Evolutionary conservation across 345 rosid species (phyloP).

Genomic region (Brassica napus): DNA sequence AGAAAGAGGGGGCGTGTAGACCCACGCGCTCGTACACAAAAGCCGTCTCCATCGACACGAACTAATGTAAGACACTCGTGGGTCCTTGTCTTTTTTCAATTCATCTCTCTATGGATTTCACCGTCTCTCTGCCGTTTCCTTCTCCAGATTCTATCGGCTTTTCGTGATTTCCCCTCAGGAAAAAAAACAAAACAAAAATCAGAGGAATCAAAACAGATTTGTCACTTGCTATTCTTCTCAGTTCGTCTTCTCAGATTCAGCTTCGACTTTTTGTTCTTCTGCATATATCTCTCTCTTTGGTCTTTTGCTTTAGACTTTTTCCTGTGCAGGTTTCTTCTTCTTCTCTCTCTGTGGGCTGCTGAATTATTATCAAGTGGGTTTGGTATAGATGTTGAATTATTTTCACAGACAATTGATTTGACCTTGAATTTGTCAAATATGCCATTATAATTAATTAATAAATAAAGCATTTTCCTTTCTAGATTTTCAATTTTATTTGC

Average conservation of each 20-base stretch:
- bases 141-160: constrained; percentile 34
- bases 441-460: neutral
- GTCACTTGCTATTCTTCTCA: constrained; percentile 9
- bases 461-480: neutral
- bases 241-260: too few relatives aligned
- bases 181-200: neutral
- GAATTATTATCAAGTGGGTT: constrained; percentile 28
- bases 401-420: constrained; percentile 30
- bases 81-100: constrained; percentile 36
- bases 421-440: constrained; percentile 36
- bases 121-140: constrained; percentile 30
- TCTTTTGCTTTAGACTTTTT: constrained; percentile 5
- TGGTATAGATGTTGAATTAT: constrained; percentile 39
- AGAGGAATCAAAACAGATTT: constrained; percentile 18
- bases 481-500: constrained; percentile 21
- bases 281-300: neutral
- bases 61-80: constrained; percentile 44
- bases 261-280: neutral
- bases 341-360: constrained; percentile 20
- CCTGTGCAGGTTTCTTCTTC: neutral
- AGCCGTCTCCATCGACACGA: constrained; percentile 38
- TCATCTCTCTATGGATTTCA: constrained; percentile 37
- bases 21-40: constrained; percentile 30
- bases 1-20: neutral
- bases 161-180: neutral